Percentiles rank a stretch among this genome's conserved stretches.
Conservation (phyloP, 306 rosid genomes). For the Castanea sativa region DNA sequence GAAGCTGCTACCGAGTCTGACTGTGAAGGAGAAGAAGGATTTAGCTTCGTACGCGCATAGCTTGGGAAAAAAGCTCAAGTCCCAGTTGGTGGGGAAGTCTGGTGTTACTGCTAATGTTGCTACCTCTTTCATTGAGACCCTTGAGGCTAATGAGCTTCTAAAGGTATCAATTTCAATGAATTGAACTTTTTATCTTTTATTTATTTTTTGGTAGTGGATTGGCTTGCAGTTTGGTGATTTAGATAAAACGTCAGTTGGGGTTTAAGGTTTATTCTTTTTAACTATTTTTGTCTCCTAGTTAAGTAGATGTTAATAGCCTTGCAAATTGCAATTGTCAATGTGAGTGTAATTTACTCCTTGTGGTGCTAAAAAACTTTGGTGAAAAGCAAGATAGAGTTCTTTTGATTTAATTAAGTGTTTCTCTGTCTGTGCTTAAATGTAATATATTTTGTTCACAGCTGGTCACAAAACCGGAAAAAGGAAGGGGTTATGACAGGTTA, state of each 20-base stretch:
- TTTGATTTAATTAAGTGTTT: too few relatives aligned
- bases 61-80: conserved; percentile 85
- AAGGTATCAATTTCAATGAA: conserved; percentile 44
- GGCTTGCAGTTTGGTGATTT: not conserved
- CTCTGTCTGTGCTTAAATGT: too few relatives aligned
- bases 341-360: not conserved
- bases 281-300: not conserved
- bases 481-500: too few relatives aligned
- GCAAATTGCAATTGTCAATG: not conserved
- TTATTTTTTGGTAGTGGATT: not conserved
- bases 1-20: conserved; percentile 48
- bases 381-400: not conserved
- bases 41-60: conserved; percentile 79
- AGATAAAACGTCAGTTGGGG: not conserved
- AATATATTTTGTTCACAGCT: too few relatives aligned
- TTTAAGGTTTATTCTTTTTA: not conserved
- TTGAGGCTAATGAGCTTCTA: conserved; percentile 90
- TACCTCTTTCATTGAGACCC: conserved; percentile 71
- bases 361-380: not conserved
- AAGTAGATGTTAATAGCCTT: not conserved
- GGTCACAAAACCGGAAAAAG: too few relatives aligned
- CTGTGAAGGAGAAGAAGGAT: conserved; percentile 84
- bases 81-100: conserved; percentile 85
- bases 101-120: conserved; percentile 77
- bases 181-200: not conserved